These are phyloP conservation scores for Aquilaria malaccensis DNA, from an alignment of 345 rosid genomes.

Conservation along the genomic window DNA sequence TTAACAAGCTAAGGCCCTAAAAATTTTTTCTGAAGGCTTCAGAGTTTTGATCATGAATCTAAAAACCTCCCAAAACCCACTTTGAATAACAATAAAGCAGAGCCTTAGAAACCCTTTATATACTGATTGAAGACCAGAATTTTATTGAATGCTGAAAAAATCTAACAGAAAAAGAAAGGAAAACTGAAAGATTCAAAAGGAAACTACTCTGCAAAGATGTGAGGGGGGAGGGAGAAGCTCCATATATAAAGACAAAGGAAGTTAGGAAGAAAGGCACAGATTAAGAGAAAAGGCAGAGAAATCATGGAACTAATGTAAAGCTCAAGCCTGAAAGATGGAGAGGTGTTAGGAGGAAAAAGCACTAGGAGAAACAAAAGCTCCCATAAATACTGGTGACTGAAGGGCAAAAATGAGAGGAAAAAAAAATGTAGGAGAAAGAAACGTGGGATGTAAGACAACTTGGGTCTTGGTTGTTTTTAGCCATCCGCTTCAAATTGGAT, in stretches of 20 bases:
- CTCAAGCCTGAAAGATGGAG: conserved; percentile 26
- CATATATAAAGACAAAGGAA: conserved; percentile 21
- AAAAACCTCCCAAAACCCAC: background rate
- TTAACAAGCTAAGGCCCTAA: conserved; percentile 29
- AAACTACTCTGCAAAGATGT: conserved; percentile 4
- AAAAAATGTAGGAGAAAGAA: conserved; percentile 21
- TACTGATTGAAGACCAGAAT: conserved; percentile 12
- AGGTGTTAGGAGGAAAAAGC: conserved; percentile 17
- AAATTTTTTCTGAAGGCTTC: background rate
- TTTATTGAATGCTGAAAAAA: conserved; percentile 8
- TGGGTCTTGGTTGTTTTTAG: conserved; percentile 28
- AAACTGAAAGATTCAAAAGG: background rate
- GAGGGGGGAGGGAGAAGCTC: conserved; percentile 15
- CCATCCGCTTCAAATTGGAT: background rate
- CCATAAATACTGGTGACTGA: conserved; percentile 29
- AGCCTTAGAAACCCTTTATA: background rate
- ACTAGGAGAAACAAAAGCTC: conserved; percentile 14
- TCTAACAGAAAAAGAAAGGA: background rate
- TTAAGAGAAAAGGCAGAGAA: conserved; percentile 21
- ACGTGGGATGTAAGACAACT: conserved; percentile 60
- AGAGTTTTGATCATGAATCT: background rate
- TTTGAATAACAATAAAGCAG: background rate
- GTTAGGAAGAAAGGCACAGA: conserved; percentile 27
- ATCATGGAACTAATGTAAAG: conserved; percentile 30
- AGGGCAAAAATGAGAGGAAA: background rate